Conservation (phyloP, 2,329 filamentous ascomycete species). For the Pseudocercospora musae region DNA sequence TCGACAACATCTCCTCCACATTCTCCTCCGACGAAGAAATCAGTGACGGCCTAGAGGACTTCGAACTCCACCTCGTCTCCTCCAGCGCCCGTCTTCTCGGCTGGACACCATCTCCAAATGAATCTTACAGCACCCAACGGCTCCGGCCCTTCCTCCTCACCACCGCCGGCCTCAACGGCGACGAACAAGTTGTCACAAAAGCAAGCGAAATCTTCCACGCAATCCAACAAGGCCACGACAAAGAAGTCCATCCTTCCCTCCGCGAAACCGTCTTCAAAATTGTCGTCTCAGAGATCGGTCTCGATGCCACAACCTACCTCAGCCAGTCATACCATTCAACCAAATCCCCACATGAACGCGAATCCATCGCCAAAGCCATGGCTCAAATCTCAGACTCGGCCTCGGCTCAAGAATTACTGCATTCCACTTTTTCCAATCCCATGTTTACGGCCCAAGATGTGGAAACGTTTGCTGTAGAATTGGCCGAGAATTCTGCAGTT, state of each 20-base stretch:
- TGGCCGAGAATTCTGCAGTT: not conserved
- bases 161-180: not conserved
- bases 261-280: not conserved
- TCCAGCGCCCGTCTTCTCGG: not conserved
- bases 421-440: not conserved
- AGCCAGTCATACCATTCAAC: not conserved
- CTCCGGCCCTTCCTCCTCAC: constrained; percentile 1
- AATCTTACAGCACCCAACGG: not conserved
- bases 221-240: not conserved
- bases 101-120: not conserved
- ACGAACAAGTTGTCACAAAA: not conserved
- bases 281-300: not conserved
- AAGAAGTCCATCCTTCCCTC: not conserved
- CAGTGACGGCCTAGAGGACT: not conserved
- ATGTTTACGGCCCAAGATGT: not conserved
- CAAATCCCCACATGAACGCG: not conserved
- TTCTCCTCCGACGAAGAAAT: not conserved
- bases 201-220: not conserved
- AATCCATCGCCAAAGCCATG: not conserved
- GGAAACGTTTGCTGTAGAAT: not conserved
- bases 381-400: not conserved
- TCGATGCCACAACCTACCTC: not conserved
- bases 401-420: not conserved
- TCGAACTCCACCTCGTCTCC: not conserved
- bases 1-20: not conserved